Conservation (phyloP, 768 basidiomycete genomes). For the Leccinum olivaceopallidum region DNA sequence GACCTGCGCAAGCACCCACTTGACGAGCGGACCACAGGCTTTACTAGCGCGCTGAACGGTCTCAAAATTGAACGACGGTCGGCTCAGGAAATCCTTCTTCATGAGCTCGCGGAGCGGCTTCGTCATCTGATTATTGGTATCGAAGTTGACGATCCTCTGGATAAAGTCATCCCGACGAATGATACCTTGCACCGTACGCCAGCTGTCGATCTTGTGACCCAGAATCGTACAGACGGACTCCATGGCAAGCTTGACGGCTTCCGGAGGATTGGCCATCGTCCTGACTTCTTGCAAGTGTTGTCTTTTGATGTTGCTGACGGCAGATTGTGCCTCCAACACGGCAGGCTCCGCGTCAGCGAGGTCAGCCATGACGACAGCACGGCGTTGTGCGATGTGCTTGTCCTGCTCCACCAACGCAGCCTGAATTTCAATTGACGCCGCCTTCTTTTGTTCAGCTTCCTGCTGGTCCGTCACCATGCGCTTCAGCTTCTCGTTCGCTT, state of each 20-base stretch:
- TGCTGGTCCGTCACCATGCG: conserved; percentile 99
- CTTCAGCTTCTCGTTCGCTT: conserved; percentile 96
- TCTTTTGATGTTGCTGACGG: conserved; percentile 96
- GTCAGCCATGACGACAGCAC: conserved; percentile 88
- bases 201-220: conserved; percentile 95
- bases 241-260: conserved; percentile 97
- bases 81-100: conserved; percentile 90
- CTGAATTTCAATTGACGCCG: conserved; percentile 94
- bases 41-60: conserved; percentile 92
- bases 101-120: conserved; percentile 85
- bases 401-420: conserved; percentile 92
- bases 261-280: conserved; percentile 97
- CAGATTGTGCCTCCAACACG: conserved; percentile 90
- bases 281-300: conserved; percentile 97
- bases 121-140: conserved; percentile 89
- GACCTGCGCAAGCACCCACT: conserved; percentile 98
- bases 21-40: conserved; percentile 97
- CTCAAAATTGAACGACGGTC: conserved; percentile 92
- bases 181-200: conserved; percentile 94
- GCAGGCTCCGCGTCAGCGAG: conserved; percentile 98
- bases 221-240: conserved; percentile 97
- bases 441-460: conserved; percentile 97
- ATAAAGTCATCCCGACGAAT: conserved; percentile 98
- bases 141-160: conserved; percentile 91
- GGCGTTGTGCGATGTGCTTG: conserved; percentile 82